Conservation (phyloP, 441 rosid genomes). For the Adansonia gregorii region DNA sequence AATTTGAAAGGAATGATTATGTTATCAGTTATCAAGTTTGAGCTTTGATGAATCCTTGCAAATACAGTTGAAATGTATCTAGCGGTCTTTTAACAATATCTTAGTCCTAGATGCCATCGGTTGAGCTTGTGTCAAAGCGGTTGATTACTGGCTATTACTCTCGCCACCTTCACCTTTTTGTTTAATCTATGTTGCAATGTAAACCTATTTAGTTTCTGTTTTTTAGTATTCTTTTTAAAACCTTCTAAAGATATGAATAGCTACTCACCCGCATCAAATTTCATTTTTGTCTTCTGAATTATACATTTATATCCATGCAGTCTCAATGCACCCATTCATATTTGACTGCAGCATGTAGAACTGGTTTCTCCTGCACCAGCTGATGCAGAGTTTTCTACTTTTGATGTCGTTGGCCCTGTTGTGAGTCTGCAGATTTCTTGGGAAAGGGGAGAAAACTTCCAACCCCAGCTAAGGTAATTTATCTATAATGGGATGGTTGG, state of each 20-base stretch:
- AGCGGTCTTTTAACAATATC: background rate
- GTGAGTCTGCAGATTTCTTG: conserved; percentile 98
- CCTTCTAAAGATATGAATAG: background rate
- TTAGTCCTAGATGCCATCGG: no score
- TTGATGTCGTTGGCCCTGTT: conserved; percentile 99
- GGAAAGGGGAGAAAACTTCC: conserved; percentile 96
- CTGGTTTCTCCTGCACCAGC: conserved; percentile 78
- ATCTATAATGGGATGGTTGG: background rate
- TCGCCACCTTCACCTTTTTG: background rate
- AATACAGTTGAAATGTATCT: background rate
- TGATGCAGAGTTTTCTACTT: conserved; percentile 63
- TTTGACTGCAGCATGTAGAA: conserved; percentile 79
- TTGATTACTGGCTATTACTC: background rate
- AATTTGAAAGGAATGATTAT: background rate
- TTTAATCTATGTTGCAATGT: background rate
- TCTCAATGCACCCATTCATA: conserved; percentile 15
- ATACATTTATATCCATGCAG: background rate
- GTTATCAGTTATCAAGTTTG: background rate
- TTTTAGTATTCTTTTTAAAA: background rate
- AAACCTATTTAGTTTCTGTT: background rate
- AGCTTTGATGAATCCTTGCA: background rate
- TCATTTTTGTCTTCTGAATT: background rate
- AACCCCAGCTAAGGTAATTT: conserved; percentile 73
- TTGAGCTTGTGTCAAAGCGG: no score
- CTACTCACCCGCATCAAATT: background rate